Conservation (phyloP, 2,329 filamentous ascomycete species). For the Bipolaris oryzae region DNA sequence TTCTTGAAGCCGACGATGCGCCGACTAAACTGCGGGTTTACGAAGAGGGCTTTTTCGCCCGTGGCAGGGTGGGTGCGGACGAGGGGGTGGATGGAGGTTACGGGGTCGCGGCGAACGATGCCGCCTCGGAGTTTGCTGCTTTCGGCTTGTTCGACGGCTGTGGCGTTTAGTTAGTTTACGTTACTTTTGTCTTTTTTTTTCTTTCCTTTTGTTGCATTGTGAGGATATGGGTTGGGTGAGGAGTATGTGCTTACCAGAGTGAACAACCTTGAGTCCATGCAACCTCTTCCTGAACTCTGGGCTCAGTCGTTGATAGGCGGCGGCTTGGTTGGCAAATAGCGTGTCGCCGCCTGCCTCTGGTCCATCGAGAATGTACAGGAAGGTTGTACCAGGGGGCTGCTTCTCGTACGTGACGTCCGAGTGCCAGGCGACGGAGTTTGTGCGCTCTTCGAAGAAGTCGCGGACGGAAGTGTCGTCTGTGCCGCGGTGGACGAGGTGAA, state of each 20-base stretch:
- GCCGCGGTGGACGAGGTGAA: constrained; percentile 79
- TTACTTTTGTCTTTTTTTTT: not conserved
- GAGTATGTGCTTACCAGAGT: constrained; percentile 72
- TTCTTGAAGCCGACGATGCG: constrained; percentile 83
- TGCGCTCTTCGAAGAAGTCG: constrained; percentile 70
- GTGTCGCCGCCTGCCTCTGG: constrained; percentile 84
- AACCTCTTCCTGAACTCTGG: constrained; percentile 79
- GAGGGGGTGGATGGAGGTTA: constrained; percentile 75
- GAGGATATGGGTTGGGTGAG: no score
- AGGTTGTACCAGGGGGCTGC: constrained; percentile 88
- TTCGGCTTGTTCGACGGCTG: constrained; percentile 72
- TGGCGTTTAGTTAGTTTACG: constrained; percentile 32
- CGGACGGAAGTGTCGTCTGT: constrained; percentile 66
- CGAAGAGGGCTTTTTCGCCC: constrained; percentile 80
- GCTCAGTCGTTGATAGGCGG: constrained; percentile 81
- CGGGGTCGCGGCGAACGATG: constrained; percentile 75
- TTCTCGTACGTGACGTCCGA: constrained; percentile 86
- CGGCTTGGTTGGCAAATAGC: constrained; percentile 77
- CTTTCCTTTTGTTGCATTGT: no score
- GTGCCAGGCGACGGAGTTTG: constrained; percentile 87
- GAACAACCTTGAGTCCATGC: constrained; percentile 79
- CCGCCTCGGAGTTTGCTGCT: constrained; percentile 70
- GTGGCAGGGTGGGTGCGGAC: constrained; percentile 80
- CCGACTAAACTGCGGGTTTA: constrained; percentile 85
- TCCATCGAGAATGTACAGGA: constrained; percentile 84